Evolutionary conservation across 352 stramenopile genomes (phyloP), one percentile per base, ranked within the genome.

Genomic region (Pythium apleroticum): DNA sequence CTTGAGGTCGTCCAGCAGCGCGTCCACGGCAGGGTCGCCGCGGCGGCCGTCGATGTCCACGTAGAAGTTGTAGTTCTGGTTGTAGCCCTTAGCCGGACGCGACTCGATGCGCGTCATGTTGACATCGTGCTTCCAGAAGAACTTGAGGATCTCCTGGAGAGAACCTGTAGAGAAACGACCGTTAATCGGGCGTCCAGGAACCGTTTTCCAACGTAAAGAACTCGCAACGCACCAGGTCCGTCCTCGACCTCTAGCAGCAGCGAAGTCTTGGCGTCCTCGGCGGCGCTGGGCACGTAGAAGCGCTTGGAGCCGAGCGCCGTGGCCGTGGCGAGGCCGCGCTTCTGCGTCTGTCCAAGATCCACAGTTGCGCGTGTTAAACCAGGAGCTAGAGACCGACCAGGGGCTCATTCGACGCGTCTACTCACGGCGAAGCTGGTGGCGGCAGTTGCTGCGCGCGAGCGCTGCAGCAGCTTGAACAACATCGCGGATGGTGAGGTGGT

Each of bases 81-180:
- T 81, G 78, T 88, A 69, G 20, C 79, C 74, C 77, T 91, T 97
- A 43, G 87, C 76, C 12, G 96, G 96, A 31, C 95, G 91, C 30
- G 89, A 98, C 83, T 99, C 97, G 68, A 99, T 98, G 56, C 94
- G 87, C 39, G 91, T 98, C 77, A 99, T 95, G 78, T 98, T 98
- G 30, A 99, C 81, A 65, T 98, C 91, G 75, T 98, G 95, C 71
- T 98, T 98, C 92, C 93, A 98, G 80, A 98, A 99, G 63, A 97
- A 98, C 74, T 89, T 90, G 63, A 99, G 79, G 65, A 98, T 97
- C 48, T 98, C 90, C 68, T 98, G 90, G 48, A 99, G 77, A 20
- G 95, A 89, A 19, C 96, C 96, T 49, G 9, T 24, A 19, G 10
- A 25, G n/a, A 39, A n/a, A 60, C 30, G 10, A 63, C 19, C 31